phyloP scores from a whole-genome alignment of 805 yeast genomes.

The Metschnikowia reukaufii region DNA sequence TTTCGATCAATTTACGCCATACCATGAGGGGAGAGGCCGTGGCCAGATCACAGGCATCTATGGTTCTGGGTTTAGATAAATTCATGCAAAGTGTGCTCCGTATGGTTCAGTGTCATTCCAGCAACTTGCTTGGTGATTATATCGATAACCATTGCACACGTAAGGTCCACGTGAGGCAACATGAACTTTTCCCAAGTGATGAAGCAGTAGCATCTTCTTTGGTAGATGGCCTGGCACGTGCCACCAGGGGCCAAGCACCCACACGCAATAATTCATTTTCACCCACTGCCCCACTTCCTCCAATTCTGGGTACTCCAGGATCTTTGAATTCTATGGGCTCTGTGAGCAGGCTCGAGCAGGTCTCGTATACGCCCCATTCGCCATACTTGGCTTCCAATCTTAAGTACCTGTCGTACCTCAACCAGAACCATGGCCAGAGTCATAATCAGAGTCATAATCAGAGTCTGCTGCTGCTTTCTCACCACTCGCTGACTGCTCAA shows the following conservation, averaged over 20 bases:
- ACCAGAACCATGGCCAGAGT: conserved; percentile 6
- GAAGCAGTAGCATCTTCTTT: conserved; percentile 5
- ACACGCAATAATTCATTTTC: conserved; percentile 9
- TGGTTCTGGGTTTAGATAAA: conserved; percentile 6
- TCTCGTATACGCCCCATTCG: not conserved
- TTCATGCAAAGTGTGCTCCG: conserved; percentile 9
- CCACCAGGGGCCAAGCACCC: not conserved
- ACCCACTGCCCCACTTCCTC: conserved; percentile 17
- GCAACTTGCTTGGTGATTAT: conserved; percentile 4
- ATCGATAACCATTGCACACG: conserved; percentile 11
- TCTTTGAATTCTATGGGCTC: too few relatives aligned
- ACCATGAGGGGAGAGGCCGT: conserved; percentile 8
- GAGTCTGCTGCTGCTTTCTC: conserved; percentile 3
- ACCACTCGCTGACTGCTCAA: not conserved
- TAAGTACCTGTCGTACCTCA: conserved; percentile 19
- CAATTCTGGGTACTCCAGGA: conserved; percentile 2
- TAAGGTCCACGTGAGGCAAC: conserved; percentile 3
- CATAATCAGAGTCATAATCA: too few relatives aligned
- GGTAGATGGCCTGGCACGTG: conserved; percentile 3
- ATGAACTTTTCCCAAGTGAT: conserved; percentile 3
- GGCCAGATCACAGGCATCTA: conserved; percentile 2
- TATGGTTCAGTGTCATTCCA: not conserved
- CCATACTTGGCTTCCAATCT: conserved; percentile 12
- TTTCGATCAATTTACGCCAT: not conserved
- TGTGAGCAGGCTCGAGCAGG: not conserved